These are phyloP conservation scores for Eleusine coracana DNA, from an alignment of 176 grass and related monocot genomes.

Conservation along the genomic window DNA sequence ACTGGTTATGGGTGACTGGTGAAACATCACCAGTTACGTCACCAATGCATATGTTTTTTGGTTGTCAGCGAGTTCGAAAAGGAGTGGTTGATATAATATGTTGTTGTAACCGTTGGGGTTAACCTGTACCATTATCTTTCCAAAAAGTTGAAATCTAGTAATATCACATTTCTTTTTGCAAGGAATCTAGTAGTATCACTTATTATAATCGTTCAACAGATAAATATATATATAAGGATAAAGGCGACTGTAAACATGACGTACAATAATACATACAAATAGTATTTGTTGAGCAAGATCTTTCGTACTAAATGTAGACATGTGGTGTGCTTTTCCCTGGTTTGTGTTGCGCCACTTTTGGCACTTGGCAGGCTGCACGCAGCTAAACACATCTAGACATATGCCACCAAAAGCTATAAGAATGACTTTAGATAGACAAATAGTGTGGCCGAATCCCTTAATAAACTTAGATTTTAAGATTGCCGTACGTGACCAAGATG, in stretches of 20 bases:
- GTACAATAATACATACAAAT: constrained; percentile 11
- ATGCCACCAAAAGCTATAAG: neutral
- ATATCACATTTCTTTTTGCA: neutral
- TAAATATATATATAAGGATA: neutral
- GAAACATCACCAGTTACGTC: too few relatives aligned
- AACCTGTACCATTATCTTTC: neutral
- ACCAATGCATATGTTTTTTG: too few relatives aligned
- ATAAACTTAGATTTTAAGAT: neutral
- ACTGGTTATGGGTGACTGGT: too few relatives aligned
- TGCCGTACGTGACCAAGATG: neutral
- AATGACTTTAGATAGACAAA: neutral
- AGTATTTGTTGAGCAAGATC: neutral
- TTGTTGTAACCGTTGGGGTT: too few relatives aligned
- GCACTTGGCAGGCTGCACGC: neutral
- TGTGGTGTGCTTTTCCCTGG: neutral
- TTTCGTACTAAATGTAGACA: neutral
- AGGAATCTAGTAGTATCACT: too few relatives aligned
- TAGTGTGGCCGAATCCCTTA: neutral
- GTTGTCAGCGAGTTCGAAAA: too few relatives aligned
- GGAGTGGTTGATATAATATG: neutral
- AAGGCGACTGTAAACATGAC: neutral
- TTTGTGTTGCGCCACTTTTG: constrained; percentile 10
- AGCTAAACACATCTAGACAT: neutral
- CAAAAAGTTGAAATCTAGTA: neutral
- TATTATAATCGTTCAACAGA: too few relatives aligned